Base-by-base conservation (phyloP, 495 filamentous ascomycete species). In the Immersiella caudata region DNA sequence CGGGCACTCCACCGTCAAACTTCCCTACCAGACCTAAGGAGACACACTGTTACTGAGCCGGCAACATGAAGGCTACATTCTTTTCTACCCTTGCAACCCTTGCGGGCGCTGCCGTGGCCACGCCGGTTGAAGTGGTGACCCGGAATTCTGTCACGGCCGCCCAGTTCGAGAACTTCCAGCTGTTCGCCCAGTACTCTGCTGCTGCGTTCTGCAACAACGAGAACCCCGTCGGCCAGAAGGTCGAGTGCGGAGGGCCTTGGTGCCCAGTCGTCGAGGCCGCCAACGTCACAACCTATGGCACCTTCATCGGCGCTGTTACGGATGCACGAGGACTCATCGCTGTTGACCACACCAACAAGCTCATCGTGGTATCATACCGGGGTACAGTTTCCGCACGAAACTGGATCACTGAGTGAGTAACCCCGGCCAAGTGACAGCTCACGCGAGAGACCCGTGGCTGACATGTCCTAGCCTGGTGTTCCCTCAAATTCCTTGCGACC, bases 241-340 rank as follows among this genome's bases (percentile, higher is more conserved):
- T 94, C 21, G 81, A 81, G 14, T 96, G 93, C 75, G 65, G 77
- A 7, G 80, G 76, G n/a, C 67, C 77, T 52, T 82, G 81, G 64
- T 95, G 93, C 74, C 86, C 89, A 9, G 79, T 88, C 67, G 73
- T 83, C 5, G 81, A 83, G 11, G 73, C 84, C 29, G 86, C 89
- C 8, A 82, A 74, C 9, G 87, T 87, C 0, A 76, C 85, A 18
- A 72, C 80, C 1, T 75, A 79, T 40, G 84, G 87, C 70, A 91
- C 92, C 64, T 81, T 88, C 65, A 77, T 80, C 52, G 80, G 84
- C 2, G 66, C 80, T 36, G 55, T 78, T 8, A 86, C 89, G 7
- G 90, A 91, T 67, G 85, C 85, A 16, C 82, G 87, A 14, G 93
- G 93, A 36, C 91, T 88, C 71, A 75, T 93, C n/a, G 88, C 87